A percentile compares a stretch with the other conserved stretches of the same genome.
Evolutionary conservation across 2,329 filamentous ascomycete species (phyloP).

Genomic region (Ophiostoma pallidulum): DNA sequence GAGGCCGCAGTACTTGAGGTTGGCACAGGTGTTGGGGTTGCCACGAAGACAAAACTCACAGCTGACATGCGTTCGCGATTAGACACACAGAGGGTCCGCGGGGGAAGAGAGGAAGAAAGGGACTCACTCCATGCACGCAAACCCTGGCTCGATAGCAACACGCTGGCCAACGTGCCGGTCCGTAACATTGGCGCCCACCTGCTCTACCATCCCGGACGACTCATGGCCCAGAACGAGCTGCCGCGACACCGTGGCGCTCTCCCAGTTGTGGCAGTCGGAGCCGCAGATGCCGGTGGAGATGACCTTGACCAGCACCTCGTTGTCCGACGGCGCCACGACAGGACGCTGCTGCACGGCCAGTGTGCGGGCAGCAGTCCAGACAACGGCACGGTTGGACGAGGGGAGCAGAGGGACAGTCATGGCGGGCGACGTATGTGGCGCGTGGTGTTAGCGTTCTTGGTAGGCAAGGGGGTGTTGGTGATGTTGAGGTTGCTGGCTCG

Average conservation of each 20-base stretch:
- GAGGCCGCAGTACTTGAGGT: constrained; percentile 59
- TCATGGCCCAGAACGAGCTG: constrained; percentile 45
- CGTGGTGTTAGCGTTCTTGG: no score
- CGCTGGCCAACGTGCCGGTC: constrained; percentile 41
- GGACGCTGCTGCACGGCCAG: constrained; percentile 40
- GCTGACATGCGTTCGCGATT: no score
- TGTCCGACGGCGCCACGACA: constrained; percentile 27
- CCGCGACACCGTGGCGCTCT: constrained; percentile 16
- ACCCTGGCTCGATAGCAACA: constrained; percentile 39
- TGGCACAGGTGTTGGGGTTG: constrained; percentile 55
- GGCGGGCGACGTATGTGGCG: background rate
- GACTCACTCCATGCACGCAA: background rate
- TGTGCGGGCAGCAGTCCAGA: constrained; percentile 17
- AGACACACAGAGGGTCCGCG: no score
- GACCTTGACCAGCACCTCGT: constrained; percentile 17
- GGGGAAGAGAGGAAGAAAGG: no score
- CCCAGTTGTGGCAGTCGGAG: constrained; percentile 20
- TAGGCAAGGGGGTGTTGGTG: no score
- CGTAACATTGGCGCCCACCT: constrained; percentile 40
- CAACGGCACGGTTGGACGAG: constrained; percentile 18
- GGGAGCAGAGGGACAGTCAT: constrained; percentile 6
- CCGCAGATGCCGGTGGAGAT: constrained; percentile 17
- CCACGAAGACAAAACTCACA: constrained; percentile 39
- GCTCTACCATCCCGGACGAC: constrained; percentile 50
- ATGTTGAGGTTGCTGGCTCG: no score